Conservation (phyloP, 805 yeast genomes). For the Candida ulmi region DNA sequence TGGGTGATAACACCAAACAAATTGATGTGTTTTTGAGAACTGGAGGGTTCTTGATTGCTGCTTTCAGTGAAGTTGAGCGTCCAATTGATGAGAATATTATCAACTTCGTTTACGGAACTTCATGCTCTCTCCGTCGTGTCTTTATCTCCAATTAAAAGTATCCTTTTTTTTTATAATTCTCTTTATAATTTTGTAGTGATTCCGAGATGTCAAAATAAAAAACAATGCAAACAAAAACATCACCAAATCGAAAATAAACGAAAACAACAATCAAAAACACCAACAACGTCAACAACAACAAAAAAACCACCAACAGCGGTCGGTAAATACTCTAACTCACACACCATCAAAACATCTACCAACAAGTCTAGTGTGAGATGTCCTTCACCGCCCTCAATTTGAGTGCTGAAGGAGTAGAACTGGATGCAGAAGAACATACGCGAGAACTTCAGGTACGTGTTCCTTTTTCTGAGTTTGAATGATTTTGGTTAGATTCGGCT, state of each 20-base stretch:
- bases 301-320: no score
- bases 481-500: no score
- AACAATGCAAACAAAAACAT: background rate
- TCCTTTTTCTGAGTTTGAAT: background rate
- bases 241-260: background rate
- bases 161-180: background rate
- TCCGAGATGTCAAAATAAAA: no score
- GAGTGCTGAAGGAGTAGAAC: constrained; percentile 59
- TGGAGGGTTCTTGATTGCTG: constrained; percentile 48
- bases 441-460: constrained; percentile 68
- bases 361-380: constrained; percentile 27
- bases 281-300: no score
- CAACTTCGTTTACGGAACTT: constrained; percentile 40
- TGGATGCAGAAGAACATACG: constrained; percentile 84
- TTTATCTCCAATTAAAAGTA: constrained; percentile 23
- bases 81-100: constrained; percentile 31
- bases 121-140: constrained; percentile 42
- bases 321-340: no score
- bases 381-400: constrained; percentile 76
- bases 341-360: no score
- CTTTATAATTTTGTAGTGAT: no score
- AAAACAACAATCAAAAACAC: background rate
- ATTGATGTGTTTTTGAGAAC: constrained; percentile 42
- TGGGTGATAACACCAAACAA: constrained; percentile 11
- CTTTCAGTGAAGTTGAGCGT: constrained; percentile 31